Conservation (phyloP, 345 rosid species). For the Hevea brasiliensis region DNA sequence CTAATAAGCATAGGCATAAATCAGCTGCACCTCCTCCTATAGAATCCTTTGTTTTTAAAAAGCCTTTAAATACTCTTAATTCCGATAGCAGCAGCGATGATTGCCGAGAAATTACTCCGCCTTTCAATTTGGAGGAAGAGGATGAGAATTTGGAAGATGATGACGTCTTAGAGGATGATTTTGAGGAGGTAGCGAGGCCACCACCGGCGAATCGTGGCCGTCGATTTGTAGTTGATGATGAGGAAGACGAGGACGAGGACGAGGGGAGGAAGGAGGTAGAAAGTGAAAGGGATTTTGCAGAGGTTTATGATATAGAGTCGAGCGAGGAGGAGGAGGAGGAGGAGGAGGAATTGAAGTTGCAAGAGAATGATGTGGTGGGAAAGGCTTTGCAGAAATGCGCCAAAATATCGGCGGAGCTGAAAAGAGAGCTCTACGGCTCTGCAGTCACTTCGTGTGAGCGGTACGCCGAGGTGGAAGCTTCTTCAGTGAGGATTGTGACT, state of each 20-base stretch:
- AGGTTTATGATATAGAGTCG: conserved; percentile 30
- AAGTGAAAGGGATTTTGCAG: conserved; percentile 34
- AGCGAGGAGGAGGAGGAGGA: conserved; percentile 52
- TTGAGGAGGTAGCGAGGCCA: background rate
- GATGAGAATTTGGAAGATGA: conserved; percentile 46
- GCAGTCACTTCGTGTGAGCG: conserved; percentile 60
- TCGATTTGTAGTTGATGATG: background rate
- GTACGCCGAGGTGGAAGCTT: conserved; percentile 81
- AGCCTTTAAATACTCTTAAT: background rate
- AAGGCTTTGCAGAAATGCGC: conserved; percentile 87
- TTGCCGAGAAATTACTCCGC: conserved; percentile 42
- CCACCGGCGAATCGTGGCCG: background rate
- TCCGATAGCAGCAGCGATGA: conserved; percentile 31
- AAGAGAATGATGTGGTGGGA: conserved; percentile 73
- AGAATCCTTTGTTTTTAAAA: conserved; percentile 71
- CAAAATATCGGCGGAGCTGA: conserved; percentile 71
- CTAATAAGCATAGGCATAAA: background rate
- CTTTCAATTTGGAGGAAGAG: conserved; percentile 35
- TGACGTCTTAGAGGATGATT: conserved; percentile 16
- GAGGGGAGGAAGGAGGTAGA: background rate
- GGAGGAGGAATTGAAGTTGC: conserved; percentile 17
- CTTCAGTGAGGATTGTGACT: conserved; percentile 78
- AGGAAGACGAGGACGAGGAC: conserved; percentile 47
- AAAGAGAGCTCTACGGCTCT: conserved; percentile 76
- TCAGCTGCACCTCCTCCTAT: conserved; percentile 53